Evolutionary conservation across 257 asterid species (phyloP), one percentile per base, ranked within the genome.

Genomic region (Voacanga thouarsii): DNA sequence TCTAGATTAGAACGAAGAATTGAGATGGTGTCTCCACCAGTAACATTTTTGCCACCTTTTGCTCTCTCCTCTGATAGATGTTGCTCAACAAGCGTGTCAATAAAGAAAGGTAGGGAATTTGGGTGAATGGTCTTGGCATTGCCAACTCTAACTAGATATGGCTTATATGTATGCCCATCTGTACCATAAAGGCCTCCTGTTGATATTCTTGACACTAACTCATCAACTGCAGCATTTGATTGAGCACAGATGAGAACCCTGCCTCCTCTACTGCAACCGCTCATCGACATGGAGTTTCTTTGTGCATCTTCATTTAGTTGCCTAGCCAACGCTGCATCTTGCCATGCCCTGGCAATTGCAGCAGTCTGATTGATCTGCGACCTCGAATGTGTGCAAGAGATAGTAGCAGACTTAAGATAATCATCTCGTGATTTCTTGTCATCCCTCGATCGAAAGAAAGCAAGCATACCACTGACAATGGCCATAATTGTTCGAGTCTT

Each of bases 191-290:
- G 89, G 71, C 98, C 98, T 82, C 89, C 97, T 79, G 89, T 85
- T 23, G 91, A 87, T 84, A 96, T 87, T 89, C 99, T 88, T 70
- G 97, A 88, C 49, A 96, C 97, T 71, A 96, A 85, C 86, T 96
- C 99, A 84, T 96, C 99, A 74, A 96, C 98, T 72, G 99, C 98
- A 79, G 99, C 99, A 90, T 96, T 96, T 71, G 99, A 96, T 78
- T 96, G 98, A 75, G 98, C 99, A 89, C 99, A 96, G 83, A 96
- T 88, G 81, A 96, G 97, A 74, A 93, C 84, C 79, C 99, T 89
- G 28, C 72, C 26, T 74, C 98, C 92, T 81, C 90, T 89, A 76
- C 79, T 73, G 84, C 85, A 70, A 87, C 76, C 89, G 79, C 88
- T 91, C 73, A 81, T 44, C 44, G 84, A 80, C 61, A 69, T 83